Conservation (phyloP, 257 asterid genomes). For the Capsicum rhomboideum region DNA sequence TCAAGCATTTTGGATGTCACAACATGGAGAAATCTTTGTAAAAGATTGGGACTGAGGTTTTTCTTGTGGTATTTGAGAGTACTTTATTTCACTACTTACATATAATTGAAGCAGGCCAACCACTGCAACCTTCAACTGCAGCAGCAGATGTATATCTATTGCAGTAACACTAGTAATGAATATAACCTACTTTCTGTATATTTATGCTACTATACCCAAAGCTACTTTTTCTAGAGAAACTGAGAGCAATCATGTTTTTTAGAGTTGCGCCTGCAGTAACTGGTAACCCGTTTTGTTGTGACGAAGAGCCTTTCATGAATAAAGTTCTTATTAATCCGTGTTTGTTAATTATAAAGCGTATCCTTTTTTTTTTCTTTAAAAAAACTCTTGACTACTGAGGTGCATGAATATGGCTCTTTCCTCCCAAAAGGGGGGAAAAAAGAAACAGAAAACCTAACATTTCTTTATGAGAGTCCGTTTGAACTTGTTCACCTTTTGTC, state of each 20-base stretch:
- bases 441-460: neutral
- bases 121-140: neutral
- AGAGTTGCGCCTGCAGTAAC: neutral
- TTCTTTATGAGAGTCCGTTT: neutral
- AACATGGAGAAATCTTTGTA: neutral
- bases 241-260: neutral
- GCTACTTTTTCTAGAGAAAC: neutral
- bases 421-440: neutral
- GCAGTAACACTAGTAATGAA: neutral
- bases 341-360: neutral
- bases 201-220: neutral
- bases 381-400: neutral
- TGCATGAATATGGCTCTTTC: neutral
- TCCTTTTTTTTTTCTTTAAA: too few relatives aligned
- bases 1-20: neutral
- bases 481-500: conserved; percentile 1
- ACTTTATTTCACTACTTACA: neutral
- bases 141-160: neutral
- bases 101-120: neutral
- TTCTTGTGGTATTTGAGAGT: neutral
- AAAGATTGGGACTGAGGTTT: neutral
- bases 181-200: neutral
- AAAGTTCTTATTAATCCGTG: neutral
- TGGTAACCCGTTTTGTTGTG: neutral
- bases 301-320: neutral